Evolutionary conservation across 306 rosid species (phyloP).

Genomic region (Datisca glomerata): DNA sequence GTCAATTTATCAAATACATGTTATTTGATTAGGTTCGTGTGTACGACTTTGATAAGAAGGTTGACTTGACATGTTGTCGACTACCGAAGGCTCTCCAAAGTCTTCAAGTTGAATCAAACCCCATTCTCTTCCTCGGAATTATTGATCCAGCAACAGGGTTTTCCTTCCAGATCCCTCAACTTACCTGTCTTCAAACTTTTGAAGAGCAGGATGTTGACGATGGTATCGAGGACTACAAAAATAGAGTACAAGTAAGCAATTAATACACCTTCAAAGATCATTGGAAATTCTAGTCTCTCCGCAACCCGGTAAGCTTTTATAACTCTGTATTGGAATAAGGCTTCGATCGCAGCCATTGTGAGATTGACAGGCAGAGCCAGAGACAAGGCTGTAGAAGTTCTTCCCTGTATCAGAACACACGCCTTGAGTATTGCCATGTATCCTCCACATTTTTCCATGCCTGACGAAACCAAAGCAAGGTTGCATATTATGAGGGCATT

Average conservation of each 20-base stretch:
- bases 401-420: slow-evolving; percentile 57
- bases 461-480: slow-evolving; percentile 58
- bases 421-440: slow-evolving; percentile 57
- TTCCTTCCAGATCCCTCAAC: slow-evolving; percentile 15
- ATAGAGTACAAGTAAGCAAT: slow-evolving; percentile 72
- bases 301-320: slow-evolving; percentile 28
- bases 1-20: no score
- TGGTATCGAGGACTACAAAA: slow-evolving; percentile 57
- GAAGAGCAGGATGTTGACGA: slow-evolving; percentile 55
- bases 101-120: no score
- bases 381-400: slow-evolving; percentile 54
- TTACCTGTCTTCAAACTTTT: slow-evolving; percentile 34
- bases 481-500: slow-evolving; percentile 62
- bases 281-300: slow-evolving; percentile 22
- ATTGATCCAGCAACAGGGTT: slow-evolving; percentile 15
- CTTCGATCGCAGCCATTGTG: slow-evolving; percentile 63
- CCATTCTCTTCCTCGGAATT: slow-evolving; percentile 21
- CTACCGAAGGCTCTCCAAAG: no score
- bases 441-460: slow-evolving; percentile 55
- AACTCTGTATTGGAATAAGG: slow-evolving; percentile 69
- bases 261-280: slow-evolving; percentile 52
- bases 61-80: no score
- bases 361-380: slow-evolving; percentile 60
- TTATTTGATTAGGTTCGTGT: no score
- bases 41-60: no score